Evolutionary conservation across 2,329 filamentous ascomycete species (phyloP).

Genomic region (Pyrenochaeta sp.): DNA sequence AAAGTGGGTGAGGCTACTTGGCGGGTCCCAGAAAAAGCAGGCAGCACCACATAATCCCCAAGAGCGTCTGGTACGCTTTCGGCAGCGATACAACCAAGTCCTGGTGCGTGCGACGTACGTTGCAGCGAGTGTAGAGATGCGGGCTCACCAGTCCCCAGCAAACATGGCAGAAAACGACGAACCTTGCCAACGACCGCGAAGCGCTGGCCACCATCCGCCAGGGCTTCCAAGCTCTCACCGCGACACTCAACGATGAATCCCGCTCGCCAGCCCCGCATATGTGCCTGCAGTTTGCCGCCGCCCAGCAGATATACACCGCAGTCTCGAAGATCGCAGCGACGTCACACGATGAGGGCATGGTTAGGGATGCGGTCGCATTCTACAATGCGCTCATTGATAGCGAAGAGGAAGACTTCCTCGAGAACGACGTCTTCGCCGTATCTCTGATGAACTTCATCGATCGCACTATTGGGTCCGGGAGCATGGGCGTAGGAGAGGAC

Average conservation of each 20-base stretch:
- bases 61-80: conserved; percentile 68
- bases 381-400: conserved; percentile 95
- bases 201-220: conserved; percentile 60
- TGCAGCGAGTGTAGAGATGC: not conserved
- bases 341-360: conserved; percentile 84
- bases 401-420: conserved; percentile 93
- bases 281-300: conserved; percentile 86
- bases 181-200: conserved; percentile 60
- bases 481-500: conserved; percentile 76
- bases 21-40: conserved; percentile 62
- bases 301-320: conserved; percentile 87
- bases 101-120: conserved; percentile 54
- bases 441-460: conserved; percentile 88
- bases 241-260: conserved; percentile 86
- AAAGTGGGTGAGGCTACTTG: conserved; percentile 69
- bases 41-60: conserved; percentile 63
- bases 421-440: conserved; percentile 83
- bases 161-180: conserved; percentile 66
- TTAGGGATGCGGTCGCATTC: conserved; percentile 83
- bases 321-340: conserved; percentile 88
- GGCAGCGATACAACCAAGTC: conserved; percentile 67
- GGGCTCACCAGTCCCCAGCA: conserved; percentile 53
- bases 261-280: conserved; percentile 88
- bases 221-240: conserved; percentile 65
- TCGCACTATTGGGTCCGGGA: conserved; percentile 77